phyloP scores from a whole-genome alignment of 331 rosid species.

The Quercus phellos region DNA sequence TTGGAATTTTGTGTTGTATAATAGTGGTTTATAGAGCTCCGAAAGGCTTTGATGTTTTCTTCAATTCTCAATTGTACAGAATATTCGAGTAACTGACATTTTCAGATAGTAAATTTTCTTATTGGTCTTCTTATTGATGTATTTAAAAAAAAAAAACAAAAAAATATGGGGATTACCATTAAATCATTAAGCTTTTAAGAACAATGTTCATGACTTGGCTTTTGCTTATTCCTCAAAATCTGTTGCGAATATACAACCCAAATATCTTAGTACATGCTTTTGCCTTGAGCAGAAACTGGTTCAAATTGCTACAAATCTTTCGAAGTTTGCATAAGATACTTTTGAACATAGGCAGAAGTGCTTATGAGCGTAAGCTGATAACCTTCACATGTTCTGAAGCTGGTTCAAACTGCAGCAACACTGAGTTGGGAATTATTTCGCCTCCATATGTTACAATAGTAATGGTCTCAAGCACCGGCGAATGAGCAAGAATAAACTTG shows the following conservation, averaged over 20 bases:
- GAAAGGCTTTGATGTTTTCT: conserved; percentile 38
- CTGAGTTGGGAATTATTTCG: not conserved
- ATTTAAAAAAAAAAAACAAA: not conserved
- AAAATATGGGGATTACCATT: not conserved
- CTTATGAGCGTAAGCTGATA: not conserved
- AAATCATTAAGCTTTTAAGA: not conserved
- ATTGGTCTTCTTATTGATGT: conserved; percentile 8
- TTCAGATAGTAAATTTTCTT: conserved; percentile 32
- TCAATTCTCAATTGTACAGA: conserved; percentile 57
- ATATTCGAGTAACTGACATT: conserved; percentile 29
- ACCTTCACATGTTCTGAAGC: conserved; percentile 14
- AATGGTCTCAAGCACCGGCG: conserved; percentile 10
- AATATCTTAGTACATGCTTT: not conserved
- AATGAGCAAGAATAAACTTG: conserved; percentile 9
- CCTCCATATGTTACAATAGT: not conserved
- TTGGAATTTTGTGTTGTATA: conserved; percentile 32
- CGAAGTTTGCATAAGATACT: too few relatives aligned
- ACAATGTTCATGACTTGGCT: not conserved
- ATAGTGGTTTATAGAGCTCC: conserved; percentile 28
- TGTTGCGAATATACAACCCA: not conserved
- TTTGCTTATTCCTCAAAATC: not conserved
- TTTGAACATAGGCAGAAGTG: too few relatives aligned
- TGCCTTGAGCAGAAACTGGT: not conserved
- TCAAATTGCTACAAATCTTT: not conserved
- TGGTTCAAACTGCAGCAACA: not conserved